phyloP scores from a whole-genome alignment of 352 stramenopile genomes.

The Pythium sp. region DNA sequence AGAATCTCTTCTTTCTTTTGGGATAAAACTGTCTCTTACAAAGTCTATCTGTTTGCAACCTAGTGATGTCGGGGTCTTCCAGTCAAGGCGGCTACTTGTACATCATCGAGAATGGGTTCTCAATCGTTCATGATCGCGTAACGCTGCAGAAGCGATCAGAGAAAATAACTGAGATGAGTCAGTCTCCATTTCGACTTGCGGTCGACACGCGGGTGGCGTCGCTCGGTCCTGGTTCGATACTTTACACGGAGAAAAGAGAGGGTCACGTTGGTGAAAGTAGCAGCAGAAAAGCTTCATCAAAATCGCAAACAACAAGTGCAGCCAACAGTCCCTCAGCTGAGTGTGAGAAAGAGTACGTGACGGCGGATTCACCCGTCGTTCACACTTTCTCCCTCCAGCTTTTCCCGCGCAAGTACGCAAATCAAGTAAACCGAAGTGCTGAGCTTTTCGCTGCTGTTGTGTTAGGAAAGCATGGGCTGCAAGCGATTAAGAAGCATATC shows the following conservation, averaged over 20 bases:
- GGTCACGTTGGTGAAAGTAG: neutral
- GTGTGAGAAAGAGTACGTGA: conserved; percentile 26
- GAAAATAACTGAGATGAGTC: conserved; percentile 10
- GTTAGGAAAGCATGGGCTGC: conserved; percentile 34
- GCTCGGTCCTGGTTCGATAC: conserved; percentile 30
- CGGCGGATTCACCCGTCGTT: conserved; percentile 41
- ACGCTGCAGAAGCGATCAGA: conserved; percentile 25
- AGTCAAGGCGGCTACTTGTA: conserved; percentile 28
- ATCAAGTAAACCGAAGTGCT: conserved; percentile 13
- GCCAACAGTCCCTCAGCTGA: neutral
- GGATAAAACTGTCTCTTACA: neutral
- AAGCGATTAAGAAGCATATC: conserved; percentile 25
- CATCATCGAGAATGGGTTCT: conserved; percentile 36
- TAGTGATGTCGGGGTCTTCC: conserved; percentile 32
- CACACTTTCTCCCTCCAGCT: conserved; percentile 29
- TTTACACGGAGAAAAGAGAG: conserved; percentile 27
- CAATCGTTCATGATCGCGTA: conserved; percentile 46
- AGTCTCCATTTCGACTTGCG: conserved; percentile 22
- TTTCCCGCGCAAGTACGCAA: conserved; percentile 14
- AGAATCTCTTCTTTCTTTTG: neutral
- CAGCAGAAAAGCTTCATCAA: neutral
- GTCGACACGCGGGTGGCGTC: conserved; percentile 42
- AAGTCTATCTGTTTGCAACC: neutral
- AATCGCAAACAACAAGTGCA: neutral
- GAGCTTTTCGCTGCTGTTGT: conserved; percentile 29